Conservation (phyloP, 2,329 filamentous ascomycete species). For the Plectosphaerella plurivora region DNA sequence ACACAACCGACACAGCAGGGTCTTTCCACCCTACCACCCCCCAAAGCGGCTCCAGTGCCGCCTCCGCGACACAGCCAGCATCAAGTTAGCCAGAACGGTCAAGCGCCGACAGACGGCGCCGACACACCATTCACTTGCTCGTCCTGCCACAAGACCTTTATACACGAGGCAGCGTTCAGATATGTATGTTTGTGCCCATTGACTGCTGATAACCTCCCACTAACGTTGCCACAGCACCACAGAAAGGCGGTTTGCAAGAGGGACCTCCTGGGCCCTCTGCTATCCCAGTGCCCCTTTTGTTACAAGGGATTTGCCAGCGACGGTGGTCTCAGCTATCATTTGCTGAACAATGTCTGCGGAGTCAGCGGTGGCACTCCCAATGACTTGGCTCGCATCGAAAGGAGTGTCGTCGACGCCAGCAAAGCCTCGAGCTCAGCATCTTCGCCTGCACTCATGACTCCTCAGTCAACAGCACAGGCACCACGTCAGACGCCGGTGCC, state of each 20-base stretch:
- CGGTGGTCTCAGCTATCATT: constrained; percentile 40
- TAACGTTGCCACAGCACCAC: constrained; percentile 22
- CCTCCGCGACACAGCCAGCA: too few relatives aligned
- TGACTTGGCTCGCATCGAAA: not conserved
- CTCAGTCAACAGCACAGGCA: too few relatives aligned
- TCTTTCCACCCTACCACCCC: too few relatives aligned
- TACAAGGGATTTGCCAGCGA: constrained; percentile 38
- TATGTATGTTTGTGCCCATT: constrained; percentile 7
- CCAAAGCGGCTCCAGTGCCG: too few relatives aligned
- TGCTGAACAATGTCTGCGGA: constrained; percentile 41
- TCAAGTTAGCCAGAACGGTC: not conserved
- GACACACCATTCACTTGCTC: constrained; percentile 2
- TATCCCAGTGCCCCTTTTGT: constrained; percentile 34
- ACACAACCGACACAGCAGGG: not conserved
- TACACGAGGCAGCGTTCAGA: not conserved
- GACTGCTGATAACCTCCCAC: not conserved
- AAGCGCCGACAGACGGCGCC: constrained; percentile 1
- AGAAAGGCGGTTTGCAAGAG: constrained; percentile 27
- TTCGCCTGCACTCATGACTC: too few relatives aligned
- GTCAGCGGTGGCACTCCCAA: constrained; percentile 16
- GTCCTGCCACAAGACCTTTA: constrained; percentile 13
- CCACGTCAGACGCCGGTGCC: too few relatives aligned
- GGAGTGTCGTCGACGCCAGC: too few relatives aligned
- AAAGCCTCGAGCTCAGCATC: too few relatives aligned
- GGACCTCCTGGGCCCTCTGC: not conserved